Conservation (phyloP, 192 early-diverging fungal species). For the Neocallimastix lanati region DNA sequence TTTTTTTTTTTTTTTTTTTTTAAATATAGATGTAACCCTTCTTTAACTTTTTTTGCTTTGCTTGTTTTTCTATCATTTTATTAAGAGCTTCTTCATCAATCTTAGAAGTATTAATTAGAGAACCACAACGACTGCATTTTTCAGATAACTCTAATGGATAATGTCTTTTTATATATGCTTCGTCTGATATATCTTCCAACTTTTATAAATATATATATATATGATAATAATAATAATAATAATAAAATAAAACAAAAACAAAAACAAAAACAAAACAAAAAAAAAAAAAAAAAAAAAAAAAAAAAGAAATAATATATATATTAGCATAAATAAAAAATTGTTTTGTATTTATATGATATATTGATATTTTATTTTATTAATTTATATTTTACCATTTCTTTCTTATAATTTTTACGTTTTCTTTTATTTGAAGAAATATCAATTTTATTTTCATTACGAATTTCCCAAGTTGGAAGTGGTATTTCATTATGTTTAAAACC, state of each 20-base stretch:
- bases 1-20: neutral
- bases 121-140: neutral
- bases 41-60: neutral
- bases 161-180: neutral
- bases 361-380: no score
- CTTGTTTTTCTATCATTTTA: neutral
- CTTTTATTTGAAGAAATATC: neutral
- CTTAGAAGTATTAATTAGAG: neutral
- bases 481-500: neutral
- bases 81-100: neutral
- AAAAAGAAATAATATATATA: no score
- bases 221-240: no score
- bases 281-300: no score
- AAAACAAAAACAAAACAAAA: no score
- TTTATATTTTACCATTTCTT: neutral
- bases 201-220: neutral
- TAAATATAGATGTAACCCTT: neutral
- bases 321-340: no score
- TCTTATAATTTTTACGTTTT: neutral
- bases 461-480: neutral
- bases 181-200: neutral
- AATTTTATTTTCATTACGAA: neutral
- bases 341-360: no score
- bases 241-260: no score
- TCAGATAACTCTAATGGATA: neutral